A percentile compares a stretch with the other conserved stretches of the same genome.
These are phyloP conservation scores for Phytopythium litorale DNA, from an alignment of 352 stramenopile genomes.

Conservation along the genomic window DNA sequence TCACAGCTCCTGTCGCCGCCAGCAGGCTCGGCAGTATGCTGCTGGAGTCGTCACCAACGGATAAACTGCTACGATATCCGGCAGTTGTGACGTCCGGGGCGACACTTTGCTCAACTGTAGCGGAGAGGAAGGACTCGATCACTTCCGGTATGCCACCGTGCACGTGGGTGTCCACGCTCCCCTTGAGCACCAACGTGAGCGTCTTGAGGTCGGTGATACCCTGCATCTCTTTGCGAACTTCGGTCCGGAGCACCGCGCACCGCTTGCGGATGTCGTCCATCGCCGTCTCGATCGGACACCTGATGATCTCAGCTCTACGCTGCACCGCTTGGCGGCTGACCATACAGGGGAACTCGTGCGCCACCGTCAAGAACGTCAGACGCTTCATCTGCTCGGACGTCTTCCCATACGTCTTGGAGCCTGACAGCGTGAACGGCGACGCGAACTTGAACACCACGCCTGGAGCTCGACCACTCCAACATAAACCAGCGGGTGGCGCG, in stretches of 20 bases:
- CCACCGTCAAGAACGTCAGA: conserved; percentile 43
- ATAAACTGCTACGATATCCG: neutral
- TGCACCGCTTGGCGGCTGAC: conserved; percentile 44
- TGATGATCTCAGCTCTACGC: conserved; percentile 33
- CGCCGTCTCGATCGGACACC: conserved; percentile 66
- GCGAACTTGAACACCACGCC: conserved; percentile 38
- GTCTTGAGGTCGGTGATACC: conserved; percentile 63
- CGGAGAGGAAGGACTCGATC: conserved; percentile 55
- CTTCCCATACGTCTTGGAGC: conserved; percentile 44
- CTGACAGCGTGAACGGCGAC: conserved; percentile 44
- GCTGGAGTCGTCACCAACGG: no score
- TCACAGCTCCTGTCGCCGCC: conserved; percentile 24
- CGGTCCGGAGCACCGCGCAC: conserved; percentile 40
- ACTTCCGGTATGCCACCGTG: conserved; percentile 73
- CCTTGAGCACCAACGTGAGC: conserved; percentile 74
- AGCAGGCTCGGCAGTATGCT: conserved; percentile 16
- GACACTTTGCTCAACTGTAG: neutral
- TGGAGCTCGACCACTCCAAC: neutral
- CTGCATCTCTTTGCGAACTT: conserved; percentile 47
- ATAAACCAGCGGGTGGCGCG: neutral
- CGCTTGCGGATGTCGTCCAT: conserved; percentile 79
- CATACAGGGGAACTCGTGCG: conserved; percentile 40
- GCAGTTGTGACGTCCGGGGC: neutral
- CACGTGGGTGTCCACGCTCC: conserved; percentile 76
- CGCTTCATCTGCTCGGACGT: conserved; percentile 73